These are phyloP conservation scores for Tricholoma sp. DNA, from an alignment of 768 basidiomycete genomes.

Conservation along the genomic window DNA sequence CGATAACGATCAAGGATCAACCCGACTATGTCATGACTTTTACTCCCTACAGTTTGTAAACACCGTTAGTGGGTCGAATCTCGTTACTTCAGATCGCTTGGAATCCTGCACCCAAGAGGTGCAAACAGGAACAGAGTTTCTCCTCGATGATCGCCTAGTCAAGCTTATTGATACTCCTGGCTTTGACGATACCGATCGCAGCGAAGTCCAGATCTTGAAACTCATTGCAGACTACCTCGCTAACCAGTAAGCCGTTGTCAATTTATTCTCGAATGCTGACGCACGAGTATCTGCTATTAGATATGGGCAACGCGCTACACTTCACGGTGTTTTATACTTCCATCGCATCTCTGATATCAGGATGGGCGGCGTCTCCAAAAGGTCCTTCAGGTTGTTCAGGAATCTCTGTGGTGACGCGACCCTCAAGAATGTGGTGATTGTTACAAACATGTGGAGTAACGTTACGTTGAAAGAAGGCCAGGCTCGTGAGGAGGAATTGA, in stretches of 20 bases:
- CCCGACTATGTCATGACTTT: not conserved
- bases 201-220: conserved; percentile 1
- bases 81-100: not conserved
- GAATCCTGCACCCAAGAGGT: conserved; percentile 1
- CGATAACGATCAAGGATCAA: not conserved
- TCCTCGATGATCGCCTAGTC: not conserved
- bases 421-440: conserved; percentile 5
- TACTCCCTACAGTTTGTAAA: conserved; percentile 3
- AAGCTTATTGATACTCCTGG: conserved; percentile 18
- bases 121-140: not conserved
- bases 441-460: conserved; percentile 7
- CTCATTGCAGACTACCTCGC: not conserved
- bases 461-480: not conserved
- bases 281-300: not conserved
- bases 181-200: conserved; percentile 4
- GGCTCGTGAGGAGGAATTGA: conserved; percentile 2
- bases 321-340: conserved; percentile 5
- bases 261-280: not conserved
- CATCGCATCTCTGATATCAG: conserved; percentile 1
- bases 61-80: not conserved
- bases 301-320: not conserved
- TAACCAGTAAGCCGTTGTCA: not conserved
- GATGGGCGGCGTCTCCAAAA: not conserved
- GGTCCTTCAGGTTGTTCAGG: conserved; percentile 7
- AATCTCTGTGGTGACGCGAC: conserved; percentile 4